phyloP scores from a whole-genome alignment of 768 basidiomycete species.

The Boletus rubropictus region DNA sequence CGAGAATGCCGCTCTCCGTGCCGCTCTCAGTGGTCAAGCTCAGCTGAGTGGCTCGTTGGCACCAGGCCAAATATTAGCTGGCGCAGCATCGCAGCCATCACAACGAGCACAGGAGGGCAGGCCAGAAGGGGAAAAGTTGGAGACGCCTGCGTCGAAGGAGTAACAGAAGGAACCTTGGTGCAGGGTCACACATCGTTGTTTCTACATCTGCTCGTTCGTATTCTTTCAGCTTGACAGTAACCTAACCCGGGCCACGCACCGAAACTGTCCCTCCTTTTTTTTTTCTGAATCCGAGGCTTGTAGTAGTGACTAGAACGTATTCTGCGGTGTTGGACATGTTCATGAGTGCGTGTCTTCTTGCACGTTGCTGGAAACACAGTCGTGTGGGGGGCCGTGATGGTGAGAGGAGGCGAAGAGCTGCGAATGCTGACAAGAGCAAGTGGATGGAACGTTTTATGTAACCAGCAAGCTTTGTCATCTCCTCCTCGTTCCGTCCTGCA shows the following conservation, averaged over 20 bases:
- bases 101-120: slow-evolving; percentile 19
- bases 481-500: slow-evolving; percentile 3
- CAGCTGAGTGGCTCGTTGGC: slow-evolving; percentile 31
- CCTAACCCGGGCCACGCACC: slow-evolving; percentile 11
- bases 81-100: slow-evolving; percentile 18
- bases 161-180: slow-evolving; percentile 1
- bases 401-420: slow-evolving; percentile 30
- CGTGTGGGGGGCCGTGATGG: slow-evolving; percentile 19
- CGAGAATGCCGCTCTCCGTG: slow-evolving; percentile 74
- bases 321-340: neutral
- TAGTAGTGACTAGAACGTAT: slow-evolving; percentile 11
- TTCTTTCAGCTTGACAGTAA: slow-evolving; percentile 5
- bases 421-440: slow-evolving; percentile 33
- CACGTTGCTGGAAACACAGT: neutral
- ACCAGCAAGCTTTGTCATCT: slow-evolving; percentile 33
- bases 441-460: slow-evolving; percentile 30
- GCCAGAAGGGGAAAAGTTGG: slow-evolving; percentile 26
- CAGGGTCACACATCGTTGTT: neutral
- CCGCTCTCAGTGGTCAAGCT: slow-evolving; percentile 48
- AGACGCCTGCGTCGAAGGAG: slow-evolving; percentile 23
- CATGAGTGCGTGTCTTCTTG: neutral
- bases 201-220: slow-evolving; percentile 1
- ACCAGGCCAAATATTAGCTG: slow-evolving; percentile 24
- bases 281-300: slow-evolving; percentile 4
- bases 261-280: neutral